A percentile compares a stretch with the other conserved stretches of the same genome.
phyloP scores from a whole-genome alignment of 371 early-diverging fungal species.

The Apophysomyces trapeziformis region DNA sequence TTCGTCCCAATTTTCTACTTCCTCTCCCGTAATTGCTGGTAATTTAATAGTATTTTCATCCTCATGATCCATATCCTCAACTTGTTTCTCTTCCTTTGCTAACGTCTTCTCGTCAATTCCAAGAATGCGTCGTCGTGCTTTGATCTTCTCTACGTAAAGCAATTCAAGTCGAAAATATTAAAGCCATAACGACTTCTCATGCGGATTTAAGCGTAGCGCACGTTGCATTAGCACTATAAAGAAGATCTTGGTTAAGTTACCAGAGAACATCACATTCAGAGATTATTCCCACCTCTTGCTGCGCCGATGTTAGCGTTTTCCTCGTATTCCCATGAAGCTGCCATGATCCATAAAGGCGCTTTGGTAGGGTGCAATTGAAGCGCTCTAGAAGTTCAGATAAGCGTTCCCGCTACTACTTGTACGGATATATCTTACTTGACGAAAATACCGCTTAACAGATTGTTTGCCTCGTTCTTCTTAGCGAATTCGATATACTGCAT shows the following conservation, averaged over 20 bases:
- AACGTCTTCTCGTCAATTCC: constrained; percentile 55
- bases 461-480: constrained; percentile 59
- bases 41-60: constrained; percentile 60
- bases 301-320: constrained; percentile 79
- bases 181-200: constrained; percentile 77
- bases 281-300: constrained; percentile 62
- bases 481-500: constrained; percentile 89
- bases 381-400: constrained; percentile 57
- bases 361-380: constrained; percentile 87
- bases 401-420: not conserved
- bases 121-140: constrained; percentile 80
- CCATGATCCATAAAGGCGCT: constrained; percentile 85
- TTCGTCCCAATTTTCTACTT: constrained; percentile 43
- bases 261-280: not conserved
- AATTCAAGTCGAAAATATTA: constrained; percentile 94
- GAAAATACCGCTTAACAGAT: constrained; percentile 75
- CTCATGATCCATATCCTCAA: constrained; percentile 43
- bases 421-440: constrained; percentile 54
- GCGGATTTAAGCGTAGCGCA: constrained; percentile 82
- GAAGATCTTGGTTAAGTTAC: not conserved
- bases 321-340: constrained; percentile 90
- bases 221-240: constrained; percentile 79
- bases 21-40: constrained; percentile 66
- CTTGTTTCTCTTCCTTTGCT: constrained; percentile 41
- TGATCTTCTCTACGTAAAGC: constrained; percentile 86